phyloP scores from a whole-genome alignment of 1,284 basidiomycete species.

The Rhodotorula sp. region DNA sequence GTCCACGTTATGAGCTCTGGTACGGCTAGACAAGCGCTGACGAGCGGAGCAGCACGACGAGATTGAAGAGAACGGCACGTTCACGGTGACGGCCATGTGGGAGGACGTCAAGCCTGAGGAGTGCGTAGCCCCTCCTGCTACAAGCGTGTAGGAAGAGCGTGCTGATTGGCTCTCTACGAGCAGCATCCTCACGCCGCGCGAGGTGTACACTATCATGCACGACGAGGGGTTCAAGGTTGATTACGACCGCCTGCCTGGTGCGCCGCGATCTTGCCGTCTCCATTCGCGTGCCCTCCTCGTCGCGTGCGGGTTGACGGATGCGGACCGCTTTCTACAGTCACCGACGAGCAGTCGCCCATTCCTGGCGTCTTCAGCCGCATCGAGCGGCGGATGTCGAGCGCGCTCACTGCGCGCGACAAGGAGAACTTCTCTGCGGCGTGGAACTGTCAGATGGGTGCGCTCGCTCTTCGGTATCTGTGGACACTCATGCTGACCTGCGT shows the following conservation, averaged over 20 bases:
- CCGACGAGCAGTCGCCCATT: slow-evolving; percentile 91
- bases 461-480: slow-evolving; percentile 60
- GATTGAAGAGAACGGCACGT: slow-evolving; percentile 88
- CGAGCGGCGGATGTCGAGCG: slow-evolving; percentile 68
- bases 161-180: slow-evolving; percentile 60
- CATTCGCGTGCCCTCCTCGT: neutral
- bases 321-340: slow-evolving; percentile 58
- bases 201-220: slow-evolving; percentile 73
- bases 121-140: slow-evolving; percentile 59
- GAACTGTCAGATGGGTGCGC: slow-evolving; percentile 27
- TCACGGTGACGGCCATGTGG: slow-evolving; percentile 56
- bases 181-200: slow-evolving; percentile 91
- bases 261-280: neutral
- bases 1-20: neutral
- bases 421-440: slow-evolving; percentile 54
- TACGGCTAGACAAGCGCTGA: neutral
- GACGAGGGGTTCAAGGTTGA: slow-evolving; percentile 85
- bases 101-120: slow-evolving; percentile 41
- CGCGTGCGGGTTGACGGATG: neutral
- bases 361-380: slow-evolving; percentile 79
- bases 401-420: slow-evolving; percentile 53
- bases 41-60: slow-evolving; percentile 73
- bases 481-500: accelerated
- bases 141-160: too few species aligned
- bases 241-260: slow-evolving; percentile 74